Base-by-base conservation (phyloP, 495 filamentous ascomycete species). In the Penicillium malachiteum region DNA sequence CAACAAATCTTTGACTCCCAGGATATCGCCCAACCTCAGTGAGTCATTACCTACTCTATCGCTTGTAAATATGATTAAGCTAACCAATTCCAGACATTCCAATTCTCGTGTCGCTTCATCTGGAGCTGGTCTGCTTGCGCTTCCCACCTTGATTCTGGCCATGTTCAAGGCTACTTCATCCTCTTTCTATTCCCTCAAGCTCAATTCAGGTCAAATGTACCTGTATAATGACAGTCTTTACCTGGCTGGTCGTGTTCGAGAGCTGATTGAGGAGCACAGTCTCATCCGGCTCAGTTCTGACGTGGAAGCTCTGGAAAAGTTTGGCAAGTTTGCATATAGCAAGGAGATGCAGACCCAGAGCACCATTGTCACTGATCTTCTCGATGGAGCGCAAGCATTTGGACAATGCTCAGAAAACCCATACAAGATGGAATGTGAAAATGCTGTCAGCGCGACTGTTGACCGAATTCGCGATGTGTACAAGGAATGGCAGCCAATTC, bases 181-280 rank as follows among this genome's bases (percentile, higher is more conserved):
- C 3, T 83, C 85, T 9, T 90, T 89, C 66, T 99, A 99, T 70
- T 69, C 78, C 0, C 60, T 79, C 42, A 77, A 78, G 17, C 77
- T 85, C 37, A 69, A 73, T 16, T 82, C 85, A 26, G 91, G 91
- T 5, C 90, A 88, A 62, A 94, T 96, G 89, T 91, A 87, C 58
- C 79, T 96, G 41, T 99, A 97, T 69, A 97, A 99, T 62, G 94
- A 99, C 66, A 84, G 88, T 46, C 75, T 82, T 26, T 92, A 90
- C 61, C 80, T 98, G 3, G 81, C 90, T 0, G 85, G 89, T 50
- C 76, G 80, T 33, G 80, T 97, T n/a, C 73, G 77, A n/a, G 71
- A 82, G 11, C 76, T 90, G 42, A 60, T 77, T 0, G 65, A 74
- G 9, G 67, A 83, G n/a, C 70, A 76, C 49, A 59, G 67, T 16